Percentiles rank a stretch among this genome's conserved stretches.
Evolutionary conservation across 2,329 filamentous ascomycete genomes (phyloP).

Genomic region (Exophiala alcalophila): DNA sequence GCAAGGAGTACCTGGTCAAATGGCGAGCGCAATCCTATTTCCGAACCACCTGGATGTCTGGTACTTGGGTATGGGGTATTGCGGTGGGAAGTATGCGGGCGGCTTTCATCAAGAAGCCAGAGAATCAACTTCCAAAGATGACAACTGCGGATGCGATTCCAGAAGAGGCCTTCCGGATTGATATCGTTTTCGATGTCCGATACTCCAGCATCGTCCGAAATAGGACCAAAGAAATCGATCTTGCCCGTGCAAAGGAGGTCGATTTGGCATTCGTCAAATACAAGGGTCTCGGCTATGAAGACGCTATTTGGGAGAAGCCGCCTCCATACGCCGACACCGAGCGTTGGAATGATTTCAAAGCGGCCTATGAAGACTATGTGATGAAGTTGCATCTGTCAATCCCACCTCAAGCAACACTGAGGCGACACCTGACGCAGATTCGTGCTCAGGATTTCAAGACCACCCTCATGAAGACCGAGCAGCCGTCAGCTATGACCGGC

Average conservation of each 20-base stretch:
- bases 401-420: conserved; percentile 55
- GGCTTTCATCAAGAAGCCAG: conserved; percentile 70
- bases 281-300: conserved; percentile 86
- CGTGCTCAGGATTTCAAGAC: conserved; percentile 63
- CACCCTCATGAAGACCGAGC: conserved; percentile 64
- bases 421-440: conserved; percentile 65
- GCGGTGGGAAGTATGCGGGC: conserved; percentile 62
- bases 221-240: conserved; percentile 65
- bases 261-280: conserved; percentile 80
- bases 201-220: conserved; percentile 59
- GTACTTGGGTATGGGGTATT: conserved; percentile 80
- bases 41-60: conserved; percentile 81
- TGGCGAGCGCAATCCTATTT: conserved; percentile 80
- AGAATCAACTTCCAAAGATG: conserved; percentile 63
- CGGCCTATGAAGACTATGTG: conserved; percentile 83
- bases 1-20: conserved; percentile 90
- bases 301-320: conserved; percentile 83
- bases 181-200: conserved; percentile 82
- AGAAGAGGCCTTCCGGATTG: conserved; percentile 78
- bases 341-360: conserved; percentile 74
- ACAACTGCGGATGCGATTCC: conserved; percentile 76
- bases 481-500: conserved; percentile 70
- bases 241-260: conserved; percentile 69
- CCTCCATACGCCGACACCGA: conserved; percentile 63
- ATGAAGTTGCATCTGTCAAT: conserved; percentile 71